Base-by-base conservation (phyloP, 1,284 basidiomycete species). In the Laetiporus sulphureus region DNA sequence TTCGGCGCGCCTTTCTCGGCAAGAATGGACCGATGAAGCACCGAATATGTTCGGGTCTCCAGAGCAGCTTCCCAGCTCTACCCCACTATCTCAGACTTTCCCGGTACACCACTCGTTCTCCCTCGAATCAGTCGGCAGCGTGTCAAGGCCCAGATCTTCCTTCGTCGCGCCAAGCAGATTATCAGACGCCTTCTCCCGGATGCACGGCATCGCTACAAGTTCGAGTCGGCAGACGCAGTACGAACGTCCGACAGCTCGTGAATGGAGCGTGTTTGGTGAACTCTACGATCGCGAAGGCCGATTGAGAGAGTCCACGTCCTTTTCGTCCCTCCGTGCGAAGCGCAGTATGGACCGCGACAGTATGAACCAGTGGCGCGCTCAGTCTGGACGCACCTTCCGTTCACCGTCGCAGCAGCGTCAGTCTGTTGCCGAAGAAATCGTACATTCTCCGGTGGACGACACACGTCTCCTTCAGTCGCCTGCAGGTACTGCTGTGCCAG, bases 241-340 rank as follows among this genome's bases (percentile, higher is more conserved):
- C 16, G 39, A 41, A 3, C 49, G 13, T 19, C 24, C 35, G 19
- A 39, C 37, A 2, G 45, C 59, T 5, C 63, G 52, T 5, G 69
- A 76, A 61, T 88, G 85, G 85, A 67, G 78, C 0, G 63, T 87
- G 4, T 88, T 88, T 52, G 74, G 71, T 3, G 78, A 86, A 53
- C 58, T 83, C 25, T 83, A 87, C 78, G 73, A 80, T 53, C 73
- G 78, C 47, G 79, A 79, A 36, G 73, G 69, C 2, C 68, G 67
- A 32, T 49, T 71, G 13, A 57, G 56, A 25, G 53, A 56, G 30
- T 55, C 61, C 31, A 29, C 42, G 41, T 38, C 44, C 7, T 40
- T 40, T 24, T 40, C 30, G 7, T n/a, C 37, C 4, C 16, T 40
- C 23, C 52, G 27, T 8, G 23, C 27, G n/a, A 35, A 34, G 13